These are phyloP conservation scores for Ramularia endophylla DNA, from an alignment of 2,329 filamentous ascomycete genomes.

Conservation along the genomic window DNA sequence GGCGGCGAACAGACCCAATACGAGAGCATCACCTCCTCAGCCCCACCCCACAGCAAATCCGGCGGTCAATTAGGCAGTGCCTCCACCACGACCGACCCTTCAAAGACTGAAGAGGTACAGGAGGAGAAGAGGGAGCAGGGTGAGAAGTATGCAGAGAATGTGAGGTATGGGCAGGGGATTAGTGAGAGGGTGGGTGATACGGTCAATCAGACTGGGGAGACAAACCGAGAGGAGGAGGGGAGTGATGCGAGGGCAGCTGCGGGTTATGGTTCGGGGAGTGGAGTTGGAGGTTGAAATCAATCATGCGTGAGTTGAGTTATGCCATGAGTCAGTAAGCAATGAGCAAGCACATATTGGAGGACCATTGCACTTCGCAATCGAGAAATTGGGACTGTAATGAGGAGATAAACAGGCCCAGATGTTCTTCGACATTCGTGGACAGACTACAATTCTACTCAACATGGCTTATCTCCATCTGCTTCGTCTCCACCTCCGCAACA, in stretches of 20 bases:
- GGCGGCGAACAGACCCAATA: conserved; percentile 59
- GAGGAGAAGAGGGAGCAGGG: conserved; percentile 33
- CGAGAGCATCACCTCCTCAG: conserved; percentile 50
- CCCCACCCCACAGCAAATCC: conserved; percentile 46
- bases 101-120: conserved; percentile 25
- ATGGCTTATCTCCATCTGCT: conserved; percentile 33
- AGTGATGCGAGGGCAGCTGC: too few species aligned
- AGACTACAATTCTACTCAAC: conserved; percentile 15
- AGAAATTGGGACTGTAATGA: too few species aligned
- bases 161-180: conserved; percentile 52
- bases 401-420: too few species aligned
- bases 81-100: conserved; percentile 29
- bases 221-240: too few species aligned
- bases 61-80: conserved; percentile 49
- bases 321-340: too few species aligned
- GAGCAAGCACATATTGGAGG: too few species aligned
- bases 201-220: too few species aligned
- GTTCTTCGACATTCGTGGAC: too few species aligned
- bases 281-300: too few species aligned
- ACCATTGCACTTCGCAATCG: too few species aligned
- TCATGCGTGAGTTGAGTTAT: too few species aligned
- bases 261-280: too few species aligned
- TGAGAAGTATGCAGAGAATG: conserved; percentile 46
- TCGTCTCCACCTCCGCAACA: conserved; percentile 52
- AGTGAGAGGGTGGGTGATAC: conserved; percentile 42